These are phyloP conservation scores for Ceratobasidium theobromae DNA, from an alignment of 1,284 basidiomycete genomes.

Conservation along the genomic window DNA sequence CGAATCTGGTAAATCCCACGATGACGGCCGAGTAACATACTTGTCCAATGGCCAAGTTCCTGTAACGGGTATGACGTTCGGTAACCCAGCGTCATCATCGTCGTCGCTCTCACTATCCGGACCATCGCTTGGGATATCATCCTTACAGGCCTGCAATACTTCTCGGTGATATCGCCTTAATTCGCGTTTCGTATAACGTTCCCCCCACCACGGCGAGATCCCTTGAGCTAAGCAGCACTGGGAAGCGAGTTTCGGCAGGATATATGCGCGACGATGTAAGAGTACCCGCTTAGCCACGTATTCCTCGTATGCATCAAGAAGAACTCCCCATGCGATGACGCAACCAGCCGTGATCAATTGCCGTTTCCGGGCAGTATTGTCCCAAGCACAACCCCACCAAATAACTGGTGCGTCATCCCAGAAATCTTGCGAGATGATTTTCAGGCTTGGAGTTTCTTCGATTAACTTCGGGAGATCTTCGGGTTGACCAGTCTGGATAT, in stretches of 20 bases:
- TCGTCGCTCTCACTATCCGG: background rate
- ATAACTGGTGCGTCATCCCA: background rate
- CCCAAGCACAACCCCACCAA: background rate
- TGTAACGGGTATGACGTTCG: too few relatives aligned
- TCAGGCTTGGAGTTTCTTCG: background rate
- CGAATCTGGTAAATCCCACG: too few relatives aligned
- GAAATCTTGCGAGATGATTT: background rate
- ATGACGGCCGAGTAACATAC: too few relatives aligned
- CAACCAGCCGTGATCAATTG: background rate
- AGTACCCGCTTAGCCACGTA: background rate
- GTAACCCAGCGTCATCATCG: background rate
- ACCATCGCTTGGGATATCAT: background rate
- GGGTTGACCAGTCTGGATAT: background rate
- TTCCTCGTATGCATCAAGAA: background rate
- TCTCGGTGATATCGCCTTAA: background rate
- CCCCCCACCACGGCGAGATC: background rate
- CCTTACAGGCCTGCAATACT: background rate
- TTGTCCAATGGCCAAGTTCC: too few relatives aligned
- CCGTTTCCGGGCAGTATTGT: background rate
- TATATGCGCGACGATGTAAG: background rate
- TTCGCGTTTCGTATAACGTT: background rate
- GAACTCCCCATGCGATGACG: background rate
- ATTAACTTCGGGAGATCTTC: background rate
- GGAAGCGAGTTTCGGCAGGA: background rate
- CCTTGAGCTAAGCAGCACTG: background rate